These are phyloP conservation scores for Podila epigama DNA, from an alignment of 192 early-diverging fungal genomes.

Conservation along the genomic window DNA sequence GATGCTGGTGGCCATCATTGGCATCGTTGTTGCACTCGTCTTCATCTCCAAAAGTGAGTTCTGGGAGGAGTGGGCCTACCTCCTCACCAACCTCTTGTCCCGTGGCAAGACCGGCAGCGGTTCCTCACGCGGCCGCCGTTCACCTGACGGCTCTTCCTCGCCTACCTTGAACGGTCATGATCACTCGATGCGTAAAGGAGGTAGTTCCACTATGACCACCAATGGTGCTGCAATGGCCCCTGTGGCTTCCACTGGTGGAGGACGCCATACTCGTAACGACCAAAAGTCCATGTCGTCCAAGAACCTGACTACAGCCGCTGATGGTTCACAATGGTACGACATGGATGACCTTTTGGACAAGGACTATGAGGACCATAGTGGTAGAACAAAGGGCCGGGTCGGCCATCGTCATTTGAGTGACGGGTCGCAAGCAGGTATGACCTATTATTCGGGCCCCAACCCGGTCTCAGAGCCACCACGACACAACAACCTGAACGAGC, in stretches of 20 bases:
- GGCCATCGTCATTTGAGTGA: conserved; percentile 13
- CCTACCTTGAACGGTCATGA: not conserved
- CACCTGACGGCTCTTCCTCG: conserved; percentile 1
- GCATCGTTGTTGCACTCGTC: conserved; percentile 12
- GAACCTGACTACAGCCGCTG: conserved; percentile 6
- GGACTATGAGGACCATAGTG: conserved; percentile 24
- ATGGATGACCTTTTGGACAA: conserved; percentile 44
- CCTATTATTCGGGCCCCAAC: not conserved
- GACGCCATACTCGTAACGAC: not conserved
- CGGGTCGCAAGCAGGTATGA: conserved; percentile 5
- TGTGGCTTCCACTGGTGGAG: not conserved
- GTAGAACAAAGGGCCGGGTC: not conserved
- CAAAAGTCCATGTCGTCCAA: conserved; percentile 12
- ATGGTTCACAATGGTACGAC: conserved; percentile 35
- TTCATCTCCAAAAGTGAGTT: conserved; percentile 39
- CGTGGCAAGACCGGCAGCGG: conserved; percentile 11
- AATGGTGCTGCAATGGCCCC: not conserved
- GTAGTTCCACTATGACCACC: no score
- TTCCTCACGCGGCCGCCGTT: conserved; percentile 13
- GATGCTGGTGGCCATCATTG: conserved; percentile 18
- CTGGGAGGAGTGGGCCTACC: conserved; percentile 36
- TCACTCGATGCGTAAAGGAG: not conserved
- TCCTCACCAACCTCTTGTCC: conserved; percentile 18
- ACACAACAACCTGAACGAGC: conserved; percentile 1
- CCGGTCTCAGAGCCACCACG: conserved; percentile 22